These are phyloP conservation scores for Clonostachys byssicola DNA, from an alignment of 2,329 filamentous ascomycete genomes.

Conservation along the genomic window DNA sequence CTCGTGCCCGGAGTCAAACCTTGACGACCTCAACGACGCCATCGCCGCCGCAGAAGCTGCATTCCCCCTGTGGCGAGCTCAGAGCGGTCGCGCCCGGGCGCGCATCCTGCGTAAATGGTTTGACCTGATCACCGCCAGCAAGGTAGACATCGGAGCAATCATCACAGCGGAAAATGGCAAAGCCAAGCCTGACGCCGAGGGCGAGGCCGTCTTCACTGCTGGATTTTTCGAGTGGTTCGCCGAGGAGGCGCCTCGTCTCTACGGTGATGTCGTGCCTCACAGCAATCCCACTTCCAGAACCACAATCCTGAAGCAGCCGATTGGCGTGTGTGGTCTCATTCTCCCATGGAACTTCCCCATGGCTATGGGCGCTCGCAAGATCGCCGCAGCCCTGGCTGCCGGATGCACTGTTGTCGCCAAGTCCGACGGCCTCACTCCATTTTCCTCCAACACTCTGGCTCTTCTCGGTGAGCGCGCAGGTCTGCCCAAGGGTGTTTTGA, in stretches of 20 bases:
- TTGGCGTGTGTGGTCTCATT: constrained; percentile 64
- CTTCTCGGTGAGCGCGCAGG: constrained; percentile 62
- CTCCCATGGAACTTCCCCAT: constrained; percentile 59
- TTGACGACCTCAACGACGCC: constrained; percentile 62
- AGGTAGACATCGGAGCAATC: constrained; percentile 61
- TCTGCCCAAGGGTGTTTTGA: constrained; percentile 39
- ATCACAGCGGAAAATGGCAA: constrained; percentile 73
- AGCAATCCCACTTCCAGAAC: constrained; percentile 55
- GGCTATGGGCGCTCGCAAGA: constrained; percentile 36
- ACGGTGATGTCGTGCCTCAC: constrained; percentile 40
- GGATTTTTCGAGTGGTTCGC: constrained; percentile 62
- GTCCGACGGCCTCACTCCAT: constrained; percentile 66
- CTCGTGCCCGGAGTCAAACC: constrained; percentile 59
- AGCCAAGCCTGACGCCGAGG: constrained; percentile 55
- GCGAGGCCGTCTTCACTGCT: constrained; percentile 54
- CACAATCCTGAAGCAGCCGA: constrained; percentile 60
- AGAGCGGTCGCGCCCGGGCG: constrained; percentile 54
- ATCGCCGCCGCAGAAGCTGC: constrained; percentile 61
- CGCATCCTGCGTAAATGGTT: constrained; percentile 61
- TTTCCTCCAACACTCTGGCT: constrained; percentile 61
- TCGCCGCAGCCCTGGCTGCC: constrained; percentile 54
- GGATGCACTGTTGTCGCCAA: constrained; percentile 70
- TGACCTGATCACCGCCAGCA: constrained; percentile 61
- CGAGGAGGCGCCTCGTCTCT: constrained; percentile 55
- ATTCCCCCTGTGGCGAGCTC: constrained; percentile 54